Percentiles rank a stretch among this genome's conserved stretches.
These are phyloP conservation scores for Phycomyces nitens DNA, from an alignment of 192 early-diverging fungal species.

Conservation along the genomic window DNA sequence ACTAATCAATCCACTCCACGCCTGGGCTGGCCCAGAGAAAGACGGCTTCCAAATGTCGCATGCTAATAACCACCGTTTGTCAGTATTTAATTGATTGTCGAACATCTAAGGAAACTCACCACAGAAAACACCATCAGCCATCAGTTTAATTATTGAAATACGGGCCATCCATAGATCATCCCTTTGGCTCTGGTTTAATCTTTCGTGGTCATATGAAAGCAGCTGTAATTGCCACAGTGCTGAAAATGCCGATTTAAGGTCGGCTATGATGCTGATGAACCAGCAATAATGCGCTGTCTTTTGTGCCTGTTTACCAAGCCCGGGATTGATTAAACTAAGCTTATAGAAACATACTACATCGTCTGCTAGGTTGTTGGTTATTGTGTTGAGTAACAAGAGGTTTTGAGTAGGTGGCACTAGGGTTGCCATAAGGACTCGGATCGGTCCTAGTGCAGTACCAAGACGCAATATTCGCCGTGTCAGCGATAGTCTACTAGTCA, in stretches of 20 bases:
- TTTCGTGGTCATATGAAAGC: neutral
- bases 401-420: neutral
- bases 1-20: conserved; percentile 46
- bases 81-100: neutral
- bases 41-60: conserved; percentile 50
- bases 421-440: conserved; percentile 41
- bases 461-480: conserved; percentile 73
- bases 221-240: too few relatives aligned
- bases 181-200: conserved; percentile 16
- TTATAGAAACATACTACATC: conserved; percentile 73
- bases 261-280: conserved; percentile 67
- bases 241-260: conserved; percentile 37
- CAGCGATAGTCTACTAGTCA: conserved; percentile 66
- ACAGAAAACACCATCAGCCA: conserved; percentile 76
- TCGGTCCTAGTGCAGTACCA: conserved; percentile 63
- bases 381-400: conserved; percentile 15
- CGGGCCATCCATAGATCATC: conserved; percentile 22
- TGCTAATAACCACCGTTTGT: conserved; percentile 32
- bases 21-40: conserved; percentile 48
- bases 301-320: conserved; percentile 50
- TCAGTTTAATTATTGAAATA: conserved; percentile 60
- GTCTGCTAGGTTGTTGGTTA: conserved; percentile 69
- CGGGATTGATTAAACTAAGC: conserved; percentile 57
- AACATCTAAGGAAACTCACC: conserved; percentile 45
- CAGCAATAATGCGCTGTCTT: conserved; percentile 63